Conservation (phyloP, 2,329 filamentous ascomycete genomes). For the Penicillium brasilianum region DNA sequence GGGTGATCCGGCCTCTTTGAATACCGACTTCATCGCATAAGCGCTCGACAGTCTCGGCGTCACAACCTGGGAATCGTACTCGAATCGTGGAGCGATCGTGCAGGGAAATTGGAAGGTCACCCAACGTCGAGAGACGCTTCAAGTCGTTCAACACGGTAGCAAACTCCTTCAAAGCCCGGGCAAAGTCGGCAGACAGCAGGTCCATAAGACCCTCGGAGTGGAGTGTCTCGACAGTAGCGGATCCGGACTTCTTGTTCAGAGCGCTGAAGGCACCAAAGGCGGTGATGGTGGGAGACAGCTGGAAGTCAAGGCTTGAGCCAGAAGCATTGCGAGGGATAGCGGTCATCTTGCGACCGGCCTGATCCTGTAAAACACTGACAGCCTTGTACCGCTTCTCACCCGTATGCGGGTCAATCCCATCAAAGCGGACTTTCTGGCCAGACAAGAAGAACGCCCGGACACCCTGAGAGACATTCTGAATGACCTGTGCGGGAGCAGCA, state of each 20-base stretch:
- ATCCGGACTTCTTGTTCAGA: constrained; percentile 37
- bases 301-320: constrained; percentile 87
- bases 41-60: constrained; percentile 77
- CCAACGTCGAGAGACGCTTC: constrained; percentile 73
- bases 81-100: constrained; percentile 71
- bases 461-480: constrained; percentile 93
- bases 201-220: constrained; percentile 85
- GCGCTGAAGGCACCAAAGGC: constrained; percentile 73
- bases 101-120: constrained; percentile 81
- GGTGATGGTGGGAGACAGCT: constrained; percentile 85
- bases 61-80: constrained; percentile 89
- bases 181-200: constrained; percentile 84
- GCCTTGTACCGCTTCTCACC: constrained; percentile 81
- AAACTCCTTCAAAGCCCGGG: constrained; percentile 81
- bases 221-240: constrained; percentile 60
- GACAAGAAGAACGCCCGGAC: constrained; percentile 92
- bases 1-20: constrained; percentile 74
- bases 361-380: constrained; percentile 75
- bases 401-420: constrained; percentile 69
- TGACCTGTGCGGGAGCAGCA: constrained; percentile 82
- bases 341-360: constrained; percentile 71
- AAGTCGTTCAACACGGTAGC: constrained; percentile 80
- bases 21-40: constrained; percentile 89
- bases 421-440: constrained; percentile 84
- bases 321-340: constrained; percentile 59